Conservation (phyloP, 306 rosid genomes). For the Lathyrus oleraceus region DNA sequence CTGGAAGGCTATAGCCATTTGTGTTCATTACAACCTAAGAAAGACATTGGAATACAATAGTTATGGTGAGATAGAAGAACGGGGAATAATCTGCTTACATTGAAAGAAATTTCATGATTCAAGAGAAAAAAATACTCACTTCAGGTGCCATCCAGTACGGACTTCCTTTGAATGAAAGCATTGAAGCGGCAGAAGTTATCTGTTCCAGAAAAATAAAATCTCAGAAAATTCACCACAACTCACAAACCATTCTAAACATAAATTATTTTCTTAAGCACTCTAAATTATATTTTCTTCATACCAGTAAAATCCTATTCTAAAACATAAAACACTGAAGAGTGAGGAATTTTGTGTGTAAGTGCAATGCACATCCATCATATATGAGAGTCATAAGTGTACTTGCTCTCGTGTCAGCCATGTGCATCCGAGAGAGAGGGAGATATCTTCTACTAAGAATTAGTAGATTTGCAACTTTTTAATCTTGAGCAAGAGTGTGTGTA, state of each 20-base stretch:
- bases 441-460: slow-evolving; percentile 19
- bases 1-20: slow-evolving; percentile 84
- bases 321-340: slow-evolving; percentile 15
- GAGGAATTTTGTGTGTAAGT: neutral
- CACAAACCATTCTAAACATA: slow-evolving; percentile 10
- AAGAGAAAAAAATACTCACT: slow-evolving; percentile 44
- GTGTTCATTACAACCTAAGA: slow-evolving; percentile 93
- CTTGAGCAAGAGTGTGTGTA: slow-evolving; percentile 30
- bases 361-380: neutral
- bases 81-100: slow-evolving; percentile 6
- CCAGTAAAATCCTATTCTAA: slow-evolving; percentile 11
- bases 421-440: slow-evolving; percentile 21
- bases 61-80: slow-evolving; percentile 5
- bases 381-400: neutral
- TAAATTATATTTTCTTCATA: slow-evolving; percentile 16
- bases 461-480: slow-evolving; percentile 26
- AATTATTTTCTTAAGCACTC: slow-evolving; percentile 6
- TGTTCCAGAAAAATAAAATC: slow-evolving; percentile 44
- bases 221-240: slow-evolving; percentile 25
- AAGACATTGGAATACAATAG: slow-evolving; percentile 20
- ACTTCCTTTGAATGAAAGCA: slow-evolving; percentile 99
- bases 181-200: slow-evolving; percentile 71
- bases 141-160: slow-evolving; percentile 99
- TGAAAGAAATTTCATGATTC: neutral
- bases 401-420: slow-evolving; percentile 11